Base-by-base conservation (phyloP, 306 rosid genomes). In the Sphenostylis stenocarpa region DNA sequence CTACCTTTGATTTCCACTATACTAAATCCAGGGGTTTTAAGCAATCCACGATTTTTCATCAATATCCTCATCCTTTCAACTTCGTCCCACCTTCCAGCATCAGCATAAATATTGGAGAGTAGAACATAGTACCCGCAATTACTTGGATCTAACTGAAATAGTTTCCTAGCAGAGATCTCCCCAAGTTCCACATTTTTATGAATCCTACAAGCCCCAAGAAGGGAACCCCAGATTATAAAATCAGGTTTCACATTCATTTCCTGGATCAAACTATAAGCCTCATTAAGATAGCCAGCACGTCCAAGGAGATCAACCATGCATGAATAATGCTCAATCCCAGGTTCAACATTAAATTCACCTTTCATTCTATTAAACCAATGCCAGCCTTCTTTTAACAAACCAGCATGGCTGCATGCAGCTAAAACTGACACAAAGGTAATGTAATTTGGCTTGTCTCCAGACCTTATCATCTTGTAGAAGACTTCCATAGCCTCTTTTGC, bases 221-320 rank as follows among this genome's bases (percentile, higher is more conserved):
- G 89, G 81, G 96, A 90, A 70, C 91, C 91, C 97, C 96, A 92
- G 47, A 90, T 65, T 21, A 90, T 91, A 76, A 81, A 83, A 81
- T 90, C 96, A 58, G 96, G 91, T 73, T 57, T 78, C 80, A 87
- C 82, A 58, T 83, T 84, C 97, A 90, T 92, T 76, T 86, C 83
- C 84, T 61, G 84, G 76, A 92, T 92, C 78, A 92, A 86, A 73
- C 87, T 77, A 80, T 90, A 90, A 48, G 96, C 97, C 67, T 86
- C 69, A 12, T 68, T 73, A 56, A 92, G 92, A 72, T 82, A 73
- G 63, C 97, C 96, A 19, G 88, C 90, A 67, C 91, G 91, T 48
- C 93, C 97, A 14, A 92, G 90, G 68, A 90, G 96, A 75, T 92
- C 94, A 71, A 90, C 95, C 91, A 90, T 86, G 86, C 91, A 90